Conservation (phyloP, 352 stramenopile genomes). For the Globisporangium mamillatum region DNA sequence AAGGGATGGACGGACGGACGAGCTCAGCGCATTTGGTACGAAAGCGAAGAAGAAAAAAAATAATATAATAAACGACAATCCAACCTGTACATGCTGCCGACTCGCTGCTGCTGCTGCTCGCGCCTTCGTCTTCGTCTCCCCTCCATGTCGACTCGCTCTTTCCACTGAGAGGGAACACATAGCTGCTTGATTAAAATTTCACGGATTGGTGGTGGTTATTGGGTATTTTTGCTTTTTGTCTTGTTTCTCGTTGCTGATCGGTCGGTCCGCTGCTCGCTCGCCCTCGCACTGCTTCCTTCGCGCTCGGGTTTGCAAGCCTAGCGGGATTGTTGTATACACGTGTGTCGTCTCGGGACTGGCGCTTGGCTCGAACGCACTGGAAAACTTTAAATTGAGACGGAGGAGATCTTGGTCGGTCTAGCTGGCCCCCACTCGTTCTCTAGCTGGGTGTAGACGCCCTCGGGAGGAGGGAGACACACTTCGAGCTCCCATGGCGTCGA, state of each 20-base stretch:
- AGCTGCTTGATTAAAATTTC: conserved; percentile 16
- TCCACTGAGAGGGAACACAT: conserved; percentile 20
- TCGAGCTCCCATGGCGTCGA: conserved; percentile 76
- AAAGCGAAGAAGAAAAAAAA: conserved; percentile 6
- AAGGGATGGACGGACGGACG: conserved; percentile 2
- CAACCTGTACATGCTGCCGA: conserved; percentile 2
- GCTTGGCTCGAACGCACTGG: conserved; percentile 6
- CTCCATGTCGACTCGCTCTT: conserved; percentile 21
- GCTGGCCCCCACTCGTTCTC: conserved; percentile 86
- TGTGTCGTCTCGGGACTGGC: neutral
- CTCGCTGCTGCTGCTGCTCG: conserved; percentile 1
- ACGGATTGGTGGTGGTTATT: conserved; percentile 6
- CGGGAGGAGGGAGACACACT: conserved; percentile 67
- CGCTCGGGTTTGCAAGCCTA: conserved; percentile 9
- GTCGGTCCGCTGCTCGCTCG: neutral
- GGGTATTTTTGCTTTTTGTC: conserved; percentile 11
- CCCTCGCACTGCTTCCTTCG: conserved; percentile 8
- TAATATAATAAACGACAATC: conserved; percentile 12
- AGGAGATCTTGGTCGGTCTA: conserved; percentile 79
- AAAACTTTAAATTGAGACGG: conserved; percentile 70
- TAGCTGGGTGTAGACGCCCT: conserved; percentile 76
- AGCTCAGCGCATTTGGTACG: neutral
- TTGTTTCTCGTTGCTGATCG: conserved; percentile 8
- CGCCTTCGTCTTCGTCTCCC: neutral
- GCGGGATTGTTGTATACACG: conserved; percentile 10